These are phyloP conservation scores for Citrus reticulata DNA, from an alignment of 345 rosid species.

Conservation along the genomic window DNA sequence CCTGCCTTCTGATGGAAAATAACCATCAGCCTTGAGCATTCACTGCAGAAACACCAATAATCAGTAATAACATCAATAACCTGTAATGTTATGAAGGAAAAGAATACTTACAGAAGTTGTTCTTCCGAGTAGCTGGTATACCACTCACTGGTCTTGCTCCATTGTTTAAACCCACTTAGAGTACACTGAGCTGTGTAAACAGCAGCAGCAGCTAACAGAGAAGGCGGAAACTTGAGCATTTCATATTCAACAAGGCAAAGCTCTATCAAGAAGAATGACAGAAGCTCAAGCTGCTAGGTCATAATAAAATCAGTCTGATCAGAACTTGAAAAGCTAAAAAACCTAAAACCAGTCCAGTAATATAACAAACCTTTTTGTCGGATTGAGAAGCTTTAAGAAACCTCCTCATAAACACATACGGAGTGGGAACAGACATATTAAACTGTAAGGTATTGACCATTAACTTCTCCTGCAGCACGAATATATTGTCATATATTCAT, in stretches of 20 bases:
- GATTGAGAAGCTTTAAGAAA: slow-evolving; percentile 88
- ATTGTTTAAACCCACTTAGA: slow-evolving; percentile 34
- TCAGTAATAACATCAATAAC: neutral
- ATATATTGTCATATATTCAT: neutral
- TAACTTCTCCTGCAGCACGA: slow-evolving; percentile 67
- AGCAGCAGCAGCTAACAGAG: slow-evolving; percentile 62
- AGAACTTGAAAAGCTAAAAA: neutral
- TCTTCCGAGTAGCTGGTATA: slow-evolving; percentile 49
- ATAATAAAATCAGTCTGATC: slow-evolving; percentile 8
- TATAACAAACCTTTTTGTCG: slow-evolving; percentile 64
- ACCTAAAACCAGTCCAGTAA: neutral
- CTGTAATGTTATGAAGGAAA: neutral
- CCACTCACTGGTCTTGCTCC: slow-evolving; percentile 59
- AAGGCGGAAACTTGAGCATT: slow-evolving; percentile 61
- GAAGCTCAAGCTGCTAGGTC: slow-evolving; percentile 66
- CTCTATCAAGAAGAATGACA: slow-evolving; percentile 66
- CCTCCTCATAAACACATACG: slow-evolving; percentile 89
- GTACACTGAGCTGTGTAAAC: slow-evolving; percentile 62
- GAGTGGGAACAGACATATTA: slow-evolving; percentile 79
- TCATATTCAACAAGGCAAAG: slow-evolving; percentile 65
- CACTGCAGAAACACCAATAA: slow-evolving; percentile 36
- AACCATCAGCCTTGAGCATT: slow-evolving; percentile 81
- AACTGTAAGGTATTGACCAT: slow-evolving; percentile 73
- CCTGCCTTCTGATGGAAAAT: slow-evolving; percentile 72
- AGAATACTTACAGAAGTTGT: slow-evolving; percentile 42